Base-by-base conservation (phyloP, 148 eudicot genomes). In the Vaccinium darrowii region DNA sequence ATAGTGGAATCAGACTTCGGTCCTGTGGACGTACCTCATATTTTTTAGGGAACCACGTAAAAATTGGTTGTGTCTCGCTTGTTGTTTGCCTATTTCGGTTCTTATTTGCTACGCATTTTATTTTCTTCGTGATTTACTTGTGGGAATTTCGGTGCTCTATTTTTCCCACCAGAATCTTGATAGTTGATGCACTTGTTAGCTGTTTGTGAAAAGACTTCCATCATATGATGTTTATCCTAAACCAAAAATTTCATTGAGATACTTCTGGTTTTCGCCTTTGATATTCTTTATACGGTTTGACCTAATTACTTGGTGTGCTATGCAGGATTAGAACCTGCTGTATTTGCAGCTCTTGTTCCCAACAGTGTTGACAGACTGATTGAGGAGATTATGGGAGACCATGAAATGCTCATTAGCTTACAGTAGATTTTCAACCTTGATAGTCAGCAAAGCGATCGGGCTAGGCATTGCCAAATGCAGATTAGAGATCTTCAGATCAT, bases 311-410 rank as follows among this genome's bases (percentile, higher is more conserved):
- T 10, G 39, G 25, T 82, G 12, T 8, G 27, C 27, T 50, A 54
- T 86, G 76, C 93, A 96, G 98, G 91, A 85, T 63, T 96, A n/a
- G 94, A 92, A 89, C 90, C 93, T 79, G 91, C 97, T 23, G 90
- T 91, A 25, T 96, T 96, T 82, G 27, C 27, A 27, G 27, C 27
- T 71, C 90, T 92, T n/a, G 98, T 96, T 69, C 99, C 98, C 56
- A 23, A 16, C 12, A 3, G 57, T 54, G 3, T 79, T 15, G 27
- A 27, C 27, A 27, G 27, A 27, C 27, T 27, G 27, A 27, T 27
- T 27, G 27, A 27, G 27, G 27, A 27, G 27, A 27, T 27, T 27
- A 27, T 27, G 27, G 27, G 27, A 27, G 27, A 27, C 27, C 27
- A 27, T 27, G 27, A 27, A 27, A 27, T 30, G 23, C 6, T 16